Evolutionary conservation across 108 stramenopile genomes (phyloP), one percentile per base, ranked within the genome.

Genomic region (Mayamaea pseudoterrestris): DNA sequence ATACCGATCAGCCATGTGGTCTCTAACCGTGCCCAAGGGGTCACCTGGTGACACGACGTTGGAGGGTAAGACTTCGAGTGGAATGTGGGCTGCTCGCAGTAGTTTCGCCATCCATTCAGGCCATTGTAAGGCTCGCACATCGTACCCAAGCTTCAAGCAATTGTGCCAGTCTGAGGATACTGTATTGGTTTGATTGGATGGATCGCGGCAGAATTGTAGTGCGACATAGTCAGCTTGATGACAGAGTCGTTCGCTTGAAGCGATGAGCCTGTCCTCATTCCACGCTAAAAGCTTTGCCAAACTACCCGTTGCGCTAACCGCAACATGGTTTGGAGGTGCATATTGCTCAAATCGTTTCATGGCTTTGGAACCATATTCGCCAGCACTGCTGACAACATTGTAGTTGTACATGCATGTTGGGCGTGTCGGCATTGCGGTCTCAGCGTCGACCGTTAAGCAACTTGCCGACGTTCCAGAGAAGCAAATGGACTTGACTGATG

Each of bases 181-280:
- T 18, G 23, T 41, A 16, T 27, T 12, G 30, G 39, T 40, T 27
- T 65, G 29, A 16, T 63, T 57, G 2, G 45, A 31, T 13, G 63
- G 65, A 5, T 66, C 58, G 27, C 54, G 35, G 56, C 81, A 47
- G 16, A 89, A 41, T 40, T 63, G 66, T 47, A 68, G 35, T 5
- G 91, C 65, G 34, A 86, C 60, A 54, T 83, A 96, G 58, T 96
- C 94, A n/a, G 90, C 76, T 69, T 96, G 94, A 74, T 96, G 94
- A 49, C 66, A 82, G 3, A 93, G 31, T 23, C 64, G 56, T 60
- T 93, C 90, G n/a, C 41, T 43, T 9, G 32, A 29, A 12, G 55
- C 7, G 37, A 93, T 53, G 5, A 88, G 58, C 41, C 55, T 40
- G 52, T 89, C 82, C 27, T 76, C 58, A 35, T 76, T 74, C 92